Conservation (phyloP, 768 basidiomycete genomes). For the Exidia glandulosa region DNA sequence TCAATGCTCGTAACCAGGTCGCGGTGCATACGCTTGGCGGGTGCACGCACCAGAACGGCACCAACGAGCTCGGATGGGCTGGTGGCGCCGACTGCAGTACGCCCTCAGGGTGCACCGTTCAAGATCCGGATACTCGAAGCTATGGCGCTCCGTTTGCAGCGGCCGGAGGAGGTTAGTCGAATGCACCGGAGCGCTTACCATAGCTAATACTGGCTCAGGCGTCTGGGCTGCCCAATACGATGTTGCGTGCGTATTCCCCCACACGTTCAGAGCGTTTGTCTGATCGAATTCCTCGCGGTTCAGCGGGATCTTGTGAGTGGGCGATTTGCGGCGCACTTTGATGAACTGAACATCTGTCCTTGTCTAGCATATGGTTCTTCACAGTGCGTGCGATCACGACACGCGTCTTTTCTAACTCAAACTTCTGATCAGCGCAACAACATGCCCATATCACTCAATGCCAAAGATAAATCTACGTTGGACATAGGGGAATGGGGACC, state of each 20-base stretch:
- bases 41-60: neutral
- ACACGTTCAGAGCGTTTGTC: neutral
- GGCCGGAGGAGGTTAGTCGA: neutral
- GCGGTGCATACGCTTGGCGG: neutral
- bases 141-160: neutral
- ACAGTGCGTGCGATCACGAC: too few relatives aligned
- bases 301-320: slow-evolving; percentile 34
- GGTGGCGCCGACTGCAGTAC: neutral
- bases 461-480: slow-evolving; percentile 13
- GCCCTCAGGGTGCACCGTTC: neutral
- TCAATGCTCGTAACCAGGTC: slow-evolving; percentile 34
- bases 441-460: too few relatives aligned
- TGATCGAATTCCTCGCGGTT: neutral
- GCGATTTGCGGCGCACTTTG: slow-evolving; percentile 19
- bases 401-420: too few relatives aligned
- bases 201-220: slow-evolving; percentile 45
- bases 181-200: neutral
- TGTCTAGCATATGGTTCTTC: neutral
- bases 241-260: slow-evolving; percentile 15
- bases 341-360: slow-evolving; percentile 6
- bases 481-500: slow-evolving; percentile 32
- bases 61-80: neutral
- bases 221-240: slow-evolving; percentile 66
- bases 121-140: neutral
- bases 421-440: too few relatives aligned